Conservation (phyloP, 2,329 filamentous ascomycete genomes). For the Cladosporium sp. region DNA sequence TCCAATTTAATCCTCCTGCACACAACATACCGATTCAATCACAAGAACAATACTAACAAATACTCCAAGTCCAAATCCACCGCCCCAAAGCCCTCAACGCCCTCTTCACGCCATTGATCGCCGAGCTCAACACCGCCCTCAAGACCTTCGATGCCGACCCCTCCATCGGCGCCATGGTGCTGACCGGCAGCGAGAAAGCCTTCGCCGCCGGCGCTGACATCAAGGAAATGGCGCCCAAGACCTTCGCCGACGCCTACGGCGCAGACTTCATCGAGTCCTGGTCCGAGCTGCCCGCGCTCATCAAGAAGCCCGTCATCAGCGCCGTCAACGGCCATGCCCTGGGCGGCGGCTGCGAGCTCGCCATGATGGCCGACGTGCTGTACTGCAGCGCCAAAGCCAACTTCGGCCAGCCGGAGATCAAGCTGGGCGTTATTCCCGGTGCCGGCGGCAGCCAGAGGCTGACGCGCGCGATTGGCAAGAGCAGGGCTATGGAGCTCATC, state of each 20-base stretch:
- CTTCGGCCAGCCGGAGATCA: conserved; percentile 97
- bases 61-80: conserved; percentile 79
- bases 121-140: conserved; percentile 81
- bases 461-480: conserved; percentile 68
- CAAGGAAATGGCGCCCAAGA: conserved; percentile 96
- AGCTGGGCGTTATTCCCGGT: conserved; percentile 87
- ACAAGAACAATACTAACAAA: conserved; percentile 7
- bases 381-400: conserved; percentile 85
- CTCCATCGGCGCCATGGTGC: conserved; percentile 71
- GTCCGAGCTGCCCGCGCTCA: conserved; percentile 77
- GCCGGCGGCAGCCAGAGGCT: conserved; percentile 89
- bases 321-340: conserved; percentile 94
- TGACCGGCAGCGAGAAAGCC: conserved; percentile 86
- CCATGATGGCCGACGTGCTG: conserved; percentile 95
- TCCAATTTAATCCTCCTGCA: conserved; percentile 13
- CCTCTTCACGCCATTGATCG: conserved; percentile 84
- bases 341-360: conserved; percentile 92
- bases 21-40: neutral
- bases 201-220: conserved; percentile 98
- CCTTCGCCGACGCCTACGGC: conserved; percentile 83
- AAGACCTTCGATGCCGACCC: conserved; percentile 67
- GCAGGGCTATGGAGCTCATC: conserved; percentile 86
- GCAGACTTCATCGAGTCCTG: conserved; percentile 93
- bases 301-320: conserved; percentile 93
- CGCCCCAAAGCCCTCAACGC: conserved; percentile 95